Evolutionary conservation across 106 monocot species (phyloP), one percentile per base, ranked within the genome.

Genomic region (Alisma plantagoaquatica): DNA sequence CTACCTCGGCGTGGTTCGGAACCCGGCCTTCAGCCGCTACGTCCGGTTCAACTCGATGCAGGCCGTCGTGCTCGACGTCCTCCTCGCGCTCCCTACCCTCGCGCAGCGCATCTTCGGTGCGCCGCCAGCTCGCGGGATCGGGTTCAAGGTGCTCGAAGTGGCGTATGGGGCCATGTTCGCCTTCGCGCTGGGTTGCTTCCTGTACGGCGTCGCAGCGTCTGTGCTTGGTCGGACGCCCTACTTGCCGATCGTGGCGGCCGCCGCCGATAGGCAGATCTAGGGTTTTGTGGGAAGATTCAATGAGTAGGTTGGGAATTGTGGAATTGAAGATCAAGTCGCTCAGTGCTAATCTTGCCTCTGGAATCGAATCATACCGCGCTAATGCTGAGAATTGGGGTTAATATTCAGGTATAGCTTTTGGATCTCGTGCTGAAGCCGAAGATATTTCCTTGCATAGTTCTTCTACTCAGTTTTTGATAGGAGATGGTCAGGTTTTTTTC

Each of bases 31-130:
- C 73, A 49, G 55, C n/a, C 62, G 81, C 17, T 84, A 62, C 70
- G 80, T 90, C 58, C 56, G 81, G 54, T 78, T 75, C 74, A 83
- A 91, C 51, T 53, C 84, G 1, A 91, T 91, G 91, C 91, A 91
- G 64, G 91, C 91, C 10, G 77, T 91, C 15, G 71, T 91, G 5
- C 77, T 91, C 8, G 87, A 87, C 46, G 87, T 87, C 57, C 59
- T 81, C 35, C 76, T 81, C 33, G 81, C 85, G 14, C 49, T 82
- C 23, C 89, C 96, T 24, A 53, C 61, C 23, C 69, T 80, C 35
- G 23, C 68, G 27, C 78, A 72, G 70, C 55, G 76, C 58, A 57
- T 87, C 0, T 27, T 70, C n/a, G 50, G 58, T 15, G 83, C 74
- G 6, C 48, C 68, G 43, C 86, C 86, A 5, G 15, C 70, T 2